Evolutionary conservation across 805 yeast species (phyloP).

Genomic region (Scheffersomyces spartinae): DNA sequence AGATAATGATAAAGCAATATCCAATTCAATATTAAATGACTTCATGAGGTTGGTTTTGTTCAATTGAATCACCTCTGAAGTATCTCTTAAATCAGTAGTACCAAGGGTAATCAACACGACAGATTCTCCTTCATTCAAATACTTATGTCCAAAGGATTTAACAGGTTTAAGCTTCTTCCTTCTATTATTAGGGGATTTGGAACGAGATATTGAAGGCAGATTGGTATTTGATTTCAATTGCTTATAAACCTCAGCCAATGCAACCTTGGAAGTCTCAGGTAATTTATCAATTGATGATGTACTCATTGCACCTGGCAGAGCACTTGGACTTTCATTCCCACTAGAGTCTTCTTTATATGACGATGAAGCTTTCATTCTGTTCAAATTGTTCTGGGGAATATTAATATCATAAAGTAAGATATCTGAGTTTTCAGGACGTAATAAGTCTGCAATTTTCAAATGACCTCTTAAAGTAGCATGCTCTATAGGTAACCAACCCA

Average conservation of each 20-base stretch:
- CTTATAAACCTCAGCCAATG: constrained; percentile 26
- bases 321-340: too few species aligned
- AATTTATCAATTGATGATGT: constrained; percentile 25
- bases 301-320: constrained; percentile 3
- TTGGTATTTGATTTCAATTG: constrained; percentile 18
- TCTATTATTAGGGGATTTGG: constrained; percentile 13
- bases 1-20: constrained; percentile 73
- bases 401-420: constrained; percentile 24
- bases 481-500: constrained; percentile 98
- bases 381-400: neutral
- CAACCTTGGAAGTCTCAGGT: constrained; percentile 19
- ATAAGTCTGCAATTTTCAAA: constrained; percentile 49
- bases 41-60: constrained; percentile 67
- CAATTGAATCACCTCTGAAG: constrained; percentile 48
- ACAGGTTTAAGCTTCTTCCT: constrained; percentile 36
- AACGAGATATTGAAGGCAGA: constrained; percentile 4
- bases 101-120: constrained; percentile 78
- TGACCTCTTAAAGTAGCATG: constrained; percentile 91
- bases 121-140: constrained; percentile 50
- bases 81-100: constrained; percentile 63
- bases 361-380: neutral
- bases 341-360: too few species aligned
- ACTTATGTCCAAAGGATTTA: constrained; percentile 80
- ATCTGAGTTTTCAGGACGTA: constrained; percentile 36
- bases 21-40: constrained; percentile 72